A percentile compares a stretch with the other conserved stretches of the same genome.
Evolutionary conservation across 805 yeast species (phyloP).

Genomic region (Lipomyces chichibuensis): DNA sequence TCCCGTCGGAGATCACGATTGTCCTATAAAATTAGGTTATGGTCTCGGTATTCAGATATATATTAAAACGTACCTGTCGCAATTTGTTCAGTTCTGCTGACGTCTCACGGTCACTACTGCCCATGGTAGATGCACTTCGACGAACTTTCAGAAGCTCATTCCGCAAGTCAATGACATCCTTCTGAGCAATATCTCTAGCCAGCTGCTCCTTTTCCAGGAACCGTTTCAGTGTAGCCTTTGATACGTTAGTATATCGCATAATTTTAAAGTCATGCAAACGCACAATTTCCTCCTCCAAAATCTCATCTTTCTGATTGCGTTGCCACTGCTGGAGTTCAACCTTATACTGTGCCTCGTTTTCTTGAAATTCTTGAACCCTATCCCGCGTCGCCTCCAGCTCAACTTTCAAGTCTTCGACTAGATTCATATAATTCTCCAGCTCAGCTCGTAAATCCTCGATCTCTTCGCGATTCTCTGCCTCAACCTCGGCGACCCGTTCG

Average conservation of each 20-base stretch:
- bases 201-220: conserved; percentile 29
- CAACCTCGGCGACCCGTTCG: conserved; percentile 6
- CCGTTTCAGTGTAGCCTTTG: conserved; percentile 15
- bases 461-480: conserved; percentile 13
- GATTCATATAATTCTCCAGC: conserved; percentile 15
- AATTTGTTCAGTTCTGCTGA: conserved; percentile 17
- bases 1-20: conserved; percentile 32
- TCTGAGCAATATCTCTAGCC: conserved; percentile 26
- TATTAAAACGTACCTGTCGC: conserved; percentile 18
- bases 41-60: neutral
- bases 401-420: conserved; percentile 22
- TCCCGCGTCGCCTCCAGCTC: conserved; percentile 17
- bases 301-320: conserved; percentile 12
- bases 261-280: conserved; percentile 1
- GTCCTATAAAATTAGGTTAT: conserved; percentile 7
- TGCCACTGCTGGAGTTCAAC: conserved; percentile 15
- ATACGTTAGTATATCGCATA: neutral
- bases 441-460: conserved; percentile 20
- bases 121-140: conserved; percentile 19
- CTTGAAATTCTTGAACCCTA: conserved; percentile 10
- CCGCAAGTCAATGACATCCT: conserved; percentile 21
- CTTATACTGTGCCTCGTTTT: conserved; percentile 12
- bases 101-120: conserved; percentile 25
- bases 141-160: conserved; percentile 24
- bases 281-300: conserved; percentile 27